These are phyloP conservation scores for Aspergillus oerlinghausenensis DNA, from an alignment of 2,329 filamentous ascomycete genomes.

Conservation along the genomic window DNA sequence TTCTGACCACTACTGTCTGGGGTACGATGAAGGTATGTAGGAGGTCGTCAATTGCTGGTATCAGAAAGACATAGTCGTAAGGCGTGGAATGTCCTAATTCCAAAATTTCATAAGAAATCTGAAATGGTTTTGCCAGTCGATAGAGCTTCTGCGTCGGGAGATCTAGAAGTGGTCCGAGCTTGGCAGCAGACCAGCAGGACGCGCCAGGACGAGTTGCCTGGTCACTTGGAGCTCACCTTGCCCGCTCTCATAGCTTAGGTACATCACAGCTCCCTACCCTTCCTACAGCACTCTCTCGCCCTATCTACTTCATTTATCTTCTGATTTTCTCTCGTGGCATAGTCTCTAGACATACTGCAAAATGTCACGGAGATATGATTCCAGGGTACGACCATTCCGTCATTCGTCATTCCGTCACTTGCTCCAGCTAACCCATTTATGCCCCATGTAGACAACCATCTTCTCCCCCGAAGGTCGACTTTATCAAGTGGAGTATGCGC, in stretches of 20 bases:
- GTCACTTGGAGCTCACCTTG: slow-evolving; percentile 32
- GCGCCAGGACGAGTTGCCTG: slow-evolving; percentile 39
- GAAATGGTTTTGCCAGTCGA: not conserved
- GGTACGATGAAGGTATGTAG: not conserved
- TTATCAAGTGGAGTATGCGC: slow-evolving; percentile 98
- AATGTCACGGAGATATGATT: slow-evolving; percentile 98
- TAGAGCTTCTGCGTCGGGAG: slow-evolving; percentile 10
- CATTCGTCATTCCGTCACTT: slow-evolving; percentile 16
- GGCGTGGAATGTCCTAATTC: not conserved
- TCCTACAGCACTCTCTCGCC: slow-evolving; percentile 6
- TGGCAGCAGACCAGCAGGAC: slow-evolving; percentile 30
- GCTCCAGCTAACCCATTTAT: slow-evolving; percentile 35
- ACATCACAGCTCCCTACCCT: slow-evolving; percentile 10
- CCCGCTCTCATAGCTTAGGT: slow-evolving; percentile 16
- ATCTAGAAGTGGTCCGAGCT: slow-evolving; percentile 34
- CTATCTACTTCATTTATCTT: slow-evolving; percentile 6
- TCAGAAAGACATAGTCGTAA: not conserved
- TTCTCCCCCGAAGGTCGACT: slow-evolving; percentile 98
- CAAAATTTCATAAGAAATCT: not conserved
- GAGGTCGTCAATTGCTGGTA: not conserved
- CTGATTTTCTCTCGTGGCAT: slow-evolving; percentile 6
- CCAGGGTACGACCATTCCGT: slow-evolving; percentile 62
- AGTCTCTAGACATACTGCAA: slow-evolving; percentile 25
- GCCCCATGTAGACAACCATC: slow-evolving; percentile 76
- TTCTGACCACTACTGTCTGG: slow-evolving; percentile 28